Evolutionary conservation across 1,284 basidiomycete species (phyloP).

Genomic region (Sutorius eximius): DNA sequence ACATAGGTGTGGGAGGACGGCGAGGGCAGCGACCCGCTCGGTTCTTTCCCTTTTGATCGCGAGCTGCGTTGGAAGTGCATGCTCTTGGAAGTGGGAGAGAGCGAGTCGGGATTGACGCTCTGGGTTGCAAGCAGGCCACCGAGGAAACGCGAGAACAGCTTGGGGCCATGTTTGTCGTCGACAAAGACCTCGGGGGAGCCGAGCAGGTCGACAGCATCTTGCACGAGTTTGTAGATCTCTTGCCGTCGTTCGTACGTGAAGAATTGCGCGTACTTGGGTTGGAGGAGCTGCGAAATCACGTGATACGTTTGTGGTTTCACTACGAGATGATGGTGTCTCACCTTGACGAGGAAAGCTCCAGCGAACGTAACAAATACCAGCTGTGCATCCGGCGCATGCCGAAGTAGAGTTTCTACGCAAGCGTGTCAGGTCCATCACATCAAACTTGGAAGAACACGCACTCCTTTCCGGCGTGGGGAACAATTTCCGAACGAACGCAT

Average conservation of each 20-base stretch:
- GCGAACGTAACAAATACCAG: slow-evolving; percentile 85
- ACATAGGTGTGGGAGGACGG: slow-evolving; percentile 12
- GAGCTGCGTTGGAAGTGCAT: slow-evolving; percentile 11
- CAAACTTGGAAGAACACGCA: slow-evolving; percentile 33
- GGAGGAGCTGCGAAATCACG: slow-evolving; percentile 52
- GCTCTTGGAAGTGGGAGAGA: slow-evolving; percentile 25
- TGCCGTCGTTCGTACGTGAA: slow-evolving; percentile 56
- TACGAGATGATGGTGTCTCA: slow-evolving; percentile 25
- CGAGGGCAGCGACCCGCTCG: slow-evolving; percentile 5
- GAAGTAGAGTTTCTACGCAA: slow-evolving; percentile 53
- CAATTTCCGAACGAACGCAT: slow-evolving; percentile 61
- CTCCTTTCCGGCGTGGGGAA: slow-evolving; percentile 52
- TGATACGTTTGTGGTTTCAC: neutral
- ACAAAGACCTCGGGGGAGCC: slow-evolving; percentile 65
- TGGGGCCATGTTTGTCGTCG: slow-evolving; percentile 75
- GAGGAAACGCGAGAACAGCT: slow-evolving; percentile 73
- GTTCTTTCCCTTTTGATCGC: slow-evolving; percentile 18
- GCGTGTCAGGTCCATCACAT: slow-evolving; percentile 3
- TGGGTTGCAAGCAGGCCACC: slow-evolving; percentile 63
- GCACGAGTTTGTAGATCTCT: slow-evolving; percentile 60
- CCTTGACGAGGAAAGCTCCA: slow-evolving; percentile 77
- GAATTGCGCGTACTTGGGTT: slow-evolving; percentile 66
- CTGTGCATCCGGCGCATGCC: slow-evolving; percentile 81
- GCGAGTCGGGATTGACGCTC: slow-evolving; percentile 45
- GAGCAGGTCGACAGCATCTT: slow-evolving; percentile 64